Evolutionary conservation across 2,329 filamentous ascomycete genomes (phyloP), one percentile per base, ranked within the genome.

Genomic region (Phoma sp.): DNA sequence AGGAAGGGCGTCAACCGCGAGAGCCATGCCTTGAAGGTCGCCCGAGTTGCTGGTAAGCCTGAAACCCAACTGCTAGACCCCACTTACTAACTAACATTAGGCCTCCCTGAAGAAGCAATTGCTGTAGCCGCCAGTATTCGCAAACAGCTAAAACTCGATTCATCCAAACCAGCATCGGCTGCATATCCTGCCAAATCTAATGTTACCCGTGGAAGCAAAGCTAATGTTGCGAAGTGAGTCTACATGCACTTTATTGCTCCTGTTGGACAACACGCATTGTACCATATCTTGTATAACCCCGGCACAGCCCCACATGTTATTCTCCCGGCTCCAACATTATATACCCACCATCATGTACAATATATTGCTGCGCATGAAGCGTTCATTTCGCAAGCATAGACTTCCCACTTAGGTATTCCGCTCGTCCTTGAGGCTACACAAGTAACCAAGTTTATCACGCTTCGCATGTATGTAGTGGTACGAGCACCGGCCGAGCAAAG

Each of bases 1-100:
- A 84, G 85, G 48, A 86, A 83, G 71, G 95, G 95, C 0, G 85
- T 96, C 52, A 99, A 98, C 75, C 84, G 87, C 45, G 81, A 89
- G 61, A 96, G 91, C 57, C 95, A 99, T 77, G 95, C 96, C 15
- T 79, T 99, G 55, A 98, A 97, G 71, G 95, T 99, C n/a, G 95
- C 95, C 2, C 83, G 84, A 59, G 78, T 98, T 62, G 96, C 95
- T 5, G 93, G 80, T 72, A 62, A 58, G 71, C 45, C 21, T 14
- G n/a, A 21, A 26, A 14, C 7, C 12, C 11, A 10, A 7, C 15
- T 7, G 17, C 1, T 2, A 36, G 7, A 9, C 1, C 10, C 21
- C 33, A 20, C 5, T 43, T 32, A 32, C 60, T 65, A 7, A 65
- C 18, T n/a, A 15, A 5, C 33, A 20, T 3, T 26, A 75, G 75